Evolutionary conservation across 1,284 basidiomycete species (phyloP).

Genomic region (Volvariella volvacea): DNA sequence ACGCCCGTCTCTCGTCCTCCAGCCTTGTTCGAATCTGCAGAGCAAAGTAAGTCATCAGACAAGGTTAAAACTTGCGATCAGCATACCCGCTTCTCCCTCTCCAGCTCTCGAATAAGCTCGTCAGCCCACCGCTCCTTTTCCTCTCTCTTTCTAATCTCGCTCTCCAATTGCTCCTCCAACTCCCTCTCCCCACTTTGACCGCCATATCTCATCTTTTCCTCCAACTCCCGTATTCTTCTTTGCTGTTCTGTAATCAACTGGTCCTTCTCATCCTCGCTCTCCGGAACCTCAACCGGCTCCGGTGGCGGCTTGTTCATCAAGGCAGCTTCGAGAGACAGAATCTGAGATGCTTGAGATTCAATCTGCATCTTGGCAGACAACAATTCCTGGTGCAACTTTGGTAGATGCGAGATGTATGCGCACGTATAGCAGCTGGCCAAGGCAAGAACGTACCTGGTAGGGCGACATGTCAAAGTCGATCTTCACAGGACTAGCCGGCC

Average conservation of each 20-base stretch:
- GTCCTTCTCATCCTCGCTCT: conserved; percentile 64
- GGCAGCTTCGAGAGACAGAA: conserved; percentile 72
- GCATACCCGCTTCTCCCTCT: conserved; percentile 66
- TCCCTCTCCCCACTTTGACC: conserved; percentile 72
- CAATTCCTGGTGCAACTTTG: conserved; percentile 83
- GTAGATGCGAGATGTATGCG: too few relatives aligned
- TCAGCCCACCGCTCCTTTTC: conserved; percentile 67
- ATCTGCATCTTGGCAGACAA: conserved; percentile 68
- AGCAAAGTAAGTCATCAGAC: conserved; percentile 3
- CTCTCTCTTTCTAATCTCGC: conserved; percentile 50
- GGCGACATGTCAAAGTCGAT: conserved; percentile 82
- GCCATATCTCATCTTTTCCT: conserved; percentile 61
- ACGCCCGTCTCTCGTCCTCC: conserved; percentile 68
- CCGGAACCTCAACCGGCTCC: conserved; percentile 35
- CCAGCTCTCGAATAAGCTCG: conserved; percentile 63
- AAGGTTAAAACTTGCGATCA: conserved; percentile 3
- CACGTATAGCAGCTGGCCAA: too few relatives aligned
- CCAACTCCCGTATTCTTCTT: conserved; percentile 64
- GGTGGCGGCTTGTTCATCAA: conserved; percentile 49
- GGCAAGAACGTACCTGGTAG: conserved; percentile 48
- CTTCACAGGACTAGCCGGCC: conserved; percentile 75
- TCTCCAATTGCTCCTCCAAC: conserved; percentile 58
- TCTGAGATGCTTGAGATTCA: conserved; percentile 73
- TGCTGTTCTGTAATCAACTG: conserved; percentile 60
- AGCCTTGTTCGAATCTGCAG: conserved; percentile 41